Percentiles rank a stretch among this genome's conserved stretches.
phyloP scores from a whole-genome alignment of 768 basidiomycete genomes.

The Tulasnella sp. region DNA sequence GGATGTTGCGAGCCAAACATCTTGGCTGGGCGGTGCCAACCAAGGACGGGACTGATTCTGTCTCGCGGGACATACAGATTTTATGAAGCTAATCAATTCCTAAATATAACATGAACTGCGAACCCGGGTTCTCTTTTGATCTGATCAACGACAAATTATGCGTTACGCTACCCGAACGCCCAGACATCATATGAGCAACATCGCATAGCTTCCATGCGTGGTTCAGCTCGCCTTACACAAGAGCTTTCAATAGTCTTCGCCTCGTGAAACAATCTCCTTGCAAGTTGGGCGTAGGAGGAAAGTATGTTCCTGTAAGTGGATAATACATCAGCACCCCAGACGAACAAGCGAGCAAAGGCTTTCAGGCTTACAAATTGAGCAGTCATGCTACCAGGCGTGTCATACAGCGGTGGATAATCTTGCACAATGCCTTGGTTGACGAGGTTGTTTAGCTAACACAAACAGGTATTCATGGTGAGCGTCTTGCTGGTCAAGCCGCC shows the following conservation, averaged over 20 bases:
- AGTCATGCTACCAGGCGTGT: constrained; percentile 80
- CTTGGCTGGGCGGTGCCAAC: too few species aligned
- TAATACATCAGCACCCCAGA: neutral
- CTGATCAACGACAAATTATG: too few species aligned
- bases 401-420: constrained; percentile 88
- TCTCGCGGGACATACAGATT: too few species aligned
- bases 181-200: neutral
- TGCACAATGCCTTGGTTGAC: constrained; percentile 83
- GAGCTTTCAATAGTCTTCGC: constrained; percentile 12
- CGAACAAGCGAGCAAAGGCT: neutral
- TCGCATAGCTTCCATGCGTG: neutral
- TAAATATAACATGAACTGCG: too few species aligned
- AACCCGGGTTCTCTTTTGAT: too few species aligned
- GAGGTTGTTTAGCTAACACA: constrained; percentile 69
- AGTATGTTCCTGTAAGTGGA: constrained; percentile 60
- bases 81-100: too few species aligned
- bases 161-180: neutral
- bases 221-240: neutral
- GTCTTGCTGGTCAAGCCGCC: neutral
- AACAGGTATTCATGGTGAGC: neutral
- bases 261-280: constrained; percentile 19
- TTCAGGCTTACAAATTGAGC: constrained; percentile 68
- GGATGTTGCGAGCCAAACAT: too few species aligned
- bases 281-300: constrained; percentile 70
- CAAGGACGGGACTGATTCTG: too few species aligned